Base-by-base conservation (phyloP, 306 rosid genomes). In the Alnus glutinosa region DNA sequence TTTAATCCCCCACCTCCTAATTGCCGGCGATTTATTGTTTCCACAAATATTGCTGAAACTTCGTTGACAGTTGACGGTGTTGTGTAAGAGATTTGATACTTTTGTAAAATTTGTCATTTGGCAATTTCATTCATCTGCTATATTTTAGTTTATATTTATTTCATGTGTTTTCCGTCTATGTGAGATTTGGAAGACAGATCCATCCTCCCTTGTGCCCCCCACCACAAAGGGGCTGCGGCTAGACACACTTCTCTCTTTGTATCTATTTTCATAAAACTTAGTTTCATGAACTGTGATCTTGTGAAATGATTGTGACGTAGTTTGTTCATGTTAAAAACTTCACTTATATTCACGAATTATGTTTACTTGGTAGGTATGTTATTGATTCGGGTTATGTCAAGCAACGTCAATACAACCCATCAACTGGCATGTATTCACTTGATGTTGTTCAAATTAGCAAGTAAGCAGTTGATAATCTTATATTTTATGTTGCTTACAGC, bases 31-130 rank as follows among this genome's bases (percentile, higher is more conserved):
- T 90, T 95, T 79, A 95, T 95, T 84, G 98, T 91, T 79, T 91
- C 98, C 63, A 92, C 98, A 76, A 95, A 95, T 81, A 95, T 95
- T 81, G 98, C 98, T 75, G 98, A 92, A 90, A 95, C 98, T 82
- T 95, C 98, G 64, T 87, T 95, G 94, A 95, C 98, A 47, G 98
- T 95, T 74, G 98, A 95, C 75, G 98, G 98, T 78, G 98, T 95
- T 51, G 97, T 92, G 98, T 95, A 91, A 91, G 98, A 82, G 57
- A 78, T 54, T 74, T 64, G 75, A 75, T 68, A 57, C 82, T 81
- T 64, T 46, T 49, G 34, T 82, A 73, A 55, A 64, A 79, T 59
- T 79, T 82, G 48, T 55, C 58, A 52, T 54, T 76, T 83, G 28
- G 73, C 47, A 8, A 74, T 76, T 74, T 48, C 28, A 8, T 74